Evolutionary conservation across 192 early-diverging fungal species (phyloP), one percentile per base, ranked within the genome.

Genomic region (Linnemannia exigua): DNA sequence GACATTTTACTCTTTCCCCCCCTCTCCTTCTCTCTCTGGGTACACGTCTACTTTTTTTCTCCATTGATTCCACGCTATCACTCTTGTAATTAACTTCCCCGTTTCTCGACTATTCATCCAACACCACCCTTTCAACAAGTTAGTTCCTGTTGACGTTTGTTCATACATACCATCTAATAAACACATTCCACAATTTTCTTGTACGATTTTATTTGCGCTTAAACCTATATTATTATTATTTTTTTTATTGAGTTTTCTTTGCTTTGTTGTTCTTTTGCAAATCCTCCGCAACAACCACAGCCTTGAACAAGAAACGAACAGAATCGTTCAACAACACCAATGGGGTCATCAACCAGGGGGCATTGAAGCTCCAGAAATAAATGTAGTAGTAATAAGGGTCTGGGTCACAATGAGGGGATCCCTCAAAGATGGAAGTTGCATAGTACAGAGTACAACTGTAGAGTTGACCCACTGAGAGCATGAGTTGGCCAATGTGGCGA

Each of bases 311-410:
- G 12, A 63, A 9, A 12, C 58, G 0, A 63, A 63, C 28, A 9
- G 79, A 80, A 20, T 47, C 67, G 31, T 88, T 80, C 8, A 94
- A 79, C 22, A 92, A 78, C 17, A 82, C 35, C 4, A 67, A 22
- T 0, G 95, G 95, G 35, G 95, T 89, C 14, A 97, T 75, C 74
- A 96, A 90, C 97, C 97, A 99, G 17, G 93, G 85, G 12, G 81
- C 70, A 87, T 99, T 99, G 78, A 97, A 88, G 20, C 90, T 81
- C 17, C 94, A 89, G 90, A 99, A 97, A 91, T 99, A 99, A 72
- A 94, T 89, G 87, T 92, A 97, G 78, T 94, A 96, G 89, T 99
- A 97, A 84, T 91, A 88, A 2, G 96, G 92, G 68, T 94, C 88
- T 3, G 95, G 94, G 77, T 92, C 87, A 70, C 90, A 91, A 79